phyloP scores from a whole-genome alignment of 139 green algal species.

The Chlamydomonas schloesseri region DNA sequence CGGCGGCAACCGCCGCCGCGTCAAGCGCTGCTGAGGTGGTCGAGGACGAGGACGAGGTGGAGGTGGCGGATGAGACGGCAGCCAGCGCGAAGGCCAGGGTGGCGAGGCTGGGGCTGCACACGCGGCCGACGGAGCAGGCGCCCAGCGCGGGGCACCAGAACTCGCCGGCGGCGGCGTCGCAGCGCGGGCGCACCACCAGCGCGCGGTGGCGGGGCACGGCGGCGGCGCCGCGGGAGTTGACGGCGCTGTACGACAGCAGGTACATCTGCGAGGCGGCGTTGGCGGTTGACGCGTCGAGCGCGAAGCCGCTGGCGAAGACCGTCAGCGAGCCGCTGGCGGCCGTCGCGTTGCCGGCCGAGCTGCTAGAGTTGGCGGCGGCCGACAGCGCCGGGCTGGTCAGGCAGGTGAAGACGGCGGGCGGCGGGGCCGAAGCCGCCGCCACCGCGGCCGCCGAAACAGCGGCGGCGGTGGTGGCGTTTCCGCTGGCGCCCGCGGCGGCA shows the following conservation, averaged over 20 bases:
- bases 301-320: background rate
- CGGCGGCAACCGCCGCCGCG: background rate
- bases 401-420: constrained; percentile 19
- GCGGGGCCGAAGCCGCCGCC: background rate
- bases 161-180: constrained; percentile 10
- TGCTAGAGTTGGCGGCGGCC: background rate
- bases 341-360: background rate
- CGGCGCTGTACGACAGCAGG: constrained; percentile 37
- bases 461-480: background rate
- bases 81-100: background rate
- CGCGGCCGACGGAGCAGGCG: constrained; percentile 15
- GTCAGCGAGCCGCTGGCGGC: background rate
- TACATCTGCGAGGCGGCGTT: background rate
- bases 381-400: background rate
- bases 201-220: constrained; percentile 23
- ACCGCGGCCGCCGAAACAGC: background rate
- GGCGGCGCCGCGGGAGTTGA: background rate
- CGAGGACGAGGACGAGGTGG: background rate
- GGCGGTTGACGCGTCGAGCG: background rate
- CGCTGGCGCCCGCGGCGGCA: background rate
- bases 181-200: constrained; percentile 25
- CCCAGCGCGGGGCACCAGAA: constrained; percentile 20
- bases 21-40: background rate
- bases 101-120: background rate
- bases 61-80: background rate